Evolutionary conservation across 495 filamentous ascomycete species (phyloP), one percentile per base, ranked within the genome.

Genomic region (Bombardia bombarda): DNA sequence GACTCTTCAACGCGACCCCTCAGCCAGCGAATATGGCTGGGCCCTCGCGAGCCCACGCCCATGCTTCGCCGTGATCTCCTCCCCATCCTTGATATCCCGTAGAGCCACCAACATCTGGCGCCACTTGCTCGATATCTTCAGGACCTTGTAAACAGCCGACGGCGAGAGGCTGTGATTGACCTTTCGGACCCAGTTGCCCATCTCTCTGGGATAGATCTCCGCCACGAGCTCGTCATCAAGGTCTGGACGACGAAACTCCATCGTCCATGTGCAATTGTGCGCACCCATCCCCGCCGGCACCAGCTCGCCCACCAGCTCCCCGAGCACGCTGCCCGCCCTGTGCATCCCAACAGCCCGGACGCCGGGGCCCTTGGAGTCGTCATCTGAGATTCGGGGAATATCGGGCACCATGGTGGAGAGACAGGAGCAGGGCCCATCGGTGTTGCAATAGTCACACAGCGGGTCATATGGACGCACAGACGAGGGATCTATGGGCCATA

Each of bases 181-280:
- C 21, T 52, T 52, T n/a, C 58, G 53, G 8, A 59, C 56, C 58
- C 58, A 61, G 38, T 61, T 61, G 22, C 58, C 58, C 40, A 43
- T 48, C 17, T 38, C 35, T 21, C 37, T 37, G 4, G 55, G 45
- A 13, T 51, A 57, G 14, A 61, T 55, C 22, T 61, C 56, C 7
- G 58, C 58, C 7, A 61, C 53, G 4, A 37, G n/a, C 19, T 41
- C 32, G 28, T 52, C 37, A 1, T 46, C 39, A 4, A 59, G 25
- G 34, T 59, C 58, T 20, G 56, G 58, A 2, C 56, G 43, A 21
- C 49, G 38, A 9, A 61, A 26, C 37, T 43, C 38, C 37, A 57
- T 38, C 18, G 53, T 45, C 56, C 56, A 61, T 30, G 55, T 38
- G 32, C 18, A 16, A 13, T 20, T 40, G 23, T 38, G 22, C 1